A percentile compares a stretch with the other conserved stretches of the same genome.
phyloP scores from a whole-genome alignment of 1,284 basidiomycete species.

The Austroboletus novae-zelandiae region DNA sequence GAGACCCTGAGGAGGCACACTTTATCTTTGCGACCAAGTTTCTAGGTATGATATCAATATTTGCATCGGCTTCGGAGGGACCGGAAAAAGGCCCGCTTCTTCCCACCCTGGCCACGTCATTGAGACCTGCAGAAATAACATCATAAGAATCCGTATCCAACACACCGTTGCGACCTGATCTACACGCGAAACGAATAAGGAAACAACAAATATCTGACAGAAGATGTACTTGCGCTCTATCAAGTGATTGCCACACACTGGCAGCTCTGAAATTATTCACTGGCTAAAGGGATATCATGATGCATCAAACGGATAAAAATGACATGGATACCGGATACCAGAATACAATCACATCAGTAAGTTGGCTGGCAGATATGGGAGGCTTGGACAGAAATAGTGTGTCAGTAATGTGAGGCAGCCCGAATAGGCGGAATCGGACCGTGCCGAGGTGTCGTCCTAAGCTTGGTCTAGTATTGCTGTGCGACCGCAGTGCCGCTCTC shows the following conservation, averaged over 20 bases:
- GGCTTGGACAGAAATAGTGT: neutral
- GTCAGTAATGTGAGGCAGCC: neutral
- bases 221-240: neutral
- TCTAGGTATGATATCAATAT: neutral
- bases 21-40: slow-evolving; percentile 14
- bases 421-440: slow-evolving; percentile 8
- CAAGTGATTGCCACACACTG: neutral
- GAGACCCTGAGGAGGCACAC: neutral
- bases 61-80: neutral
- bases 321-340: neutral
- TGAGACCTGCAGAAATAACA: neutral
- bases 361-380: neutral
- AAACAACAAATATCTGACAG: slow-evolving; percentile 2
- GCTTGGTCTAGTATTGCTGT: slow-evolving; percentile 8
- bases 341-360: neutral
- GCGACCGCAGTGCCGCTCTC: slow-evolving; percentile 1
- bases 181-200: neutral
- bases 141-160: neutral
- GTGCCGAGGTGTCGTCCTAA: neutral
- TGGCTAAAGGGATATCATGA: neutral
- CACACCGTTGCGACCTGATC: neutral
- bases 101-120: neutral
- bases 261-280: neutral
- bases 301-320: neutral
- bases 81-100: neutral